phyloP scores from a whole-genome alignment of 768 basidiomycete species.

The Termitomyces sp. region DNA sequence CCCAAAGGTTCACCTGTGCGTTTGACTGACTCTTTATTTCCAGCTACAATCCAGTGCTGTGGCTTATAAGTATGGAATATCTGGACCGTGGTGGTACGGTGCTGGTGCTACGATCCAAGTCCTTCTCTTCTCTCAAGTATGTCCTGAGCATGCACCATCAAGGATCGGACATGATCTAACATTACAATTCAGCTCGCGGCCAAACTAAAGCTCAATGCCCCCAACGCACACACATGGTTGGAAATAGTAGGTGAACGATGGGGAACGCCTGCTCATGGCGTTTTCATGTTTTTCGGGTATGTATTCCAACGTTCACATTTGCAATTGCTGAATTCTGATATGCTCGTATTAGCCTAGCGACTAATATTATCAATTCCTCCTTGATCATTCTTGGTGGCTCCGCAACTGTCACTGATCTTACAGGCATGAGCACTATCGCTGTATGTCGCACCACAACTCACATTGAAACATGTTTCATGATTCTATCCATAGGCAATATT shows the following conservation, averaged over 20 bases:
- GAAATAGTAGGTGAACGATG: conserved; percentile 81
- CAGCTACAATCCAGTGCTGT: conserved; percentile 76
- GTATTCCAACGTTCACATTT: conserved; percentile 6
- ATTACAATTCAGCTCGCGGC: conserved; percentile 58
- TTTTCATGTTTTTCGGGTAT: conserved; percentile 87
- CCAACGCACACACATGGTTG: conserved; percentile 82
- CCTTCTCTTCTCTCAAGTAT: conserved; percentile 79
- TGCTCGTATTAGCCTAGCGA: conserved; percentile 50
- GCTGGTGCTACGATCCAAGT: conserved; percentile 87
- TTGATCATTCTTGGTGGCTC: conserved; percentile 78
- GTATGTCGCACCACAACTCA: conserved; percentile 20
- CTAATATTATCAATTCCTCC: conserved; percentile 88
- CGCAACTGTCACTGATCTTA: conserved; percentile 82
- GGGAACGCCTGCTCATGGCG: conserved; percentile 72
- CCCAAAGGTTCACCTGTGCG: not conserved
- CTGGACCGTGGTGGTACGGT: conserved; percentile 89
- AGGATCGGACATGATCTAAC: conserved; percentile 51
- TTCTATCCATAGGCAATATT: conserved; percentile 61
- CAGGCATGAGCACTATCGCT: conserved; percentile 86
- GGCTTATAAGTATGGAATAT: conserved; percentile 80
- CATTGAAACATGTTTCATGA: not conserved
- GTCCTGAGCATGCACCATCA: conserved; percentile 53
- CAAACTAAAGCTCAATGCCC: conserved; percentile 89
- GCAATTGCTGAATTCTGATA: not conserved
- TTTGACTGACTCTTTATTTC: not conserved